Base-by-base conservation (phyloP, 805 yeast species). In the Candida sphagnicola region DNA sequence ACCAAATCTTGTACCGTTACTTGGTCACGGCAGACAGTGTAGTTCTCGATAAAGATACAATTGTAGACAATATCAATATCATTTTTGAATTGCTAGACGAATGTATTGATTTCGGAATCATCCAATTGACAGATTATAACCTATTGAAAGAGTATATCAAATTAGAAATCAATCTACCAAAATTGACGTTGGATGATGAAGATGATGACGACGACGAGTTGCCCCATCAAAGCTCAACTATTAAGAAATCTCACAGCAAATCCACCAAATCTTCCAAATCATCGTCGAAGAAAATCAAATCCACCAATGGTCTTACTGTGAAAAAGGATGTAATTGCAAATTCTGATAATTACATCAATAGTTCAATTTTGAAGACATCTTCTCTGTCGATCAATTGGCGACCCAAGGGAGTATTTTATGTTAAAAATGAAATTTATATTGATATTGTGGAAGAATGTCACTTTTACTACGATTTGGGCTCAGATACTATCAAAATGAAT, bases 51-150 rank as follows among this genome's bases (percentile, higher is more conserved):
- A 72, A 72, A 38, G 89, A 82, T 39, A 50, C 77, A 13, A 74
- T 87, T 2, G 62, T 75, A 16, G 95, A 88, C 57, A 91, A 88
- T 58, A 75, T 77, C 46, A 78, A 81, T 24, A 66, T 88, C 35
- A 75, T 88, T 5, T 83, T 82, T 59, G 96, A 89, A 56, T 62
- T 88, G n/a, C 60, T 88, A 31, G 96, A 88, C 54, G 96, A 88
- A 54, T 84, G 88, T 71, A 75, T 86, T 78, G 96, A 89, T 58
- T 84, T 76, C 59, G 96, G 96, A 6, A 62, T 84, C n/a, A 80
- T 88, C 1, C 96, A 89, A 61, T 68, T 84, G 38, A 85, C 96
- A 0, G 95, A 89, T 52, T 75, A 79, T 37, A 83, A 82, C 45
- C 75, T 89, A 10, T 68, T 89, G 39, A 79, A 78, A 50, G 95